Conservation (phyloP, 2,329 filamentous ascomycete species). For the Diaporthe caulivora region DNA sequence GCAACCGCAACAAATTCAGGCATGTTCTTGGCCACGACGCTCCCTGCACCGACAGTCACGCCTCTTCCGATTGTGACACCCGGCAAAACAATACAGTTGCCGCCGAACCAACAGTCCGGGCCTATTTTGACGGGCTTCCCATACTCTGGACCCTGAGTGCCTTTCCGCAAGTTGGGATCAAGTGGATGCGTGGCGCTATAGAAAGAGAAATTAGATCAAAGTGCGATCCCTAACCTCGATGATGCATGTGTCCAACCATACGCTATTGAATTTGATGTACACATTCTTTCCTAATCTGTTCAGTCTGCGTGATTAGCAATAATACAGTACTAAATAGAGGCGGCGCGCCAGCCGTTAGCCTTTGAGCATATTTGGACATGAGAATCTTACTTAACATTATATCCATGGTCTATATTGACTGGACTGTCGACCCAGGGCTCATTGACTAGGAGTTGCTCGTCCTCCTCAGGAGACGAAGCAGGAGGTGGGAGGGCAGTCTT, state of each 20-base stretch:
- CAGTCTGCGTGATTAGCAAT: background rate
- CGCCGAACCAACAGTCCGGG: background rate
- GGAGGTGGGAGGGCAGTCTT: background rate
- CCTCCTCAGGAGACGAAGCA: background rate
- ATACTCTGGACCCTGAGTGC: background rate
- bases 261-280: background rate
- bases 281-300: background rate
- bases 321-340: background rate
- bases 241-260: background rate
- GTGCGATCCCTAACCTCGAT: background rate
- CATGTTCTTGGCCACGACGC: slow-evolving; percentile 2
- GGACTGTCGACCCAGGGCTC: slow-evolving; percentile 2
- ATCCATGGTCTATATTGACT: background rate
- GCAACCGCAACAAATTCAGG: background rate
- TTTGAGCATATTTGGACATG: background rate
- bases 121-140: background rate
- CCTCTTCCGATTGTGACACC: background rate
- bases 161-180: background rate
- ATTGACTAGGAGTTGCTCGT: background rate
- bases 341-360: background rate
- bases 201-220: background rate
- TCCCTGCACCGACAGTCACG: background rate
- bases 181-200: background rate
- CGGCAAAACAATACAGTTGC: slow-evolving; percentile 2
- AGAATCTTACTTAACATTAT: background rate